Evolutionary conservation across 495 filamentous ascomycete species (phyloP).

Genomic region (Penicillium dipodomyicola): DNA sequence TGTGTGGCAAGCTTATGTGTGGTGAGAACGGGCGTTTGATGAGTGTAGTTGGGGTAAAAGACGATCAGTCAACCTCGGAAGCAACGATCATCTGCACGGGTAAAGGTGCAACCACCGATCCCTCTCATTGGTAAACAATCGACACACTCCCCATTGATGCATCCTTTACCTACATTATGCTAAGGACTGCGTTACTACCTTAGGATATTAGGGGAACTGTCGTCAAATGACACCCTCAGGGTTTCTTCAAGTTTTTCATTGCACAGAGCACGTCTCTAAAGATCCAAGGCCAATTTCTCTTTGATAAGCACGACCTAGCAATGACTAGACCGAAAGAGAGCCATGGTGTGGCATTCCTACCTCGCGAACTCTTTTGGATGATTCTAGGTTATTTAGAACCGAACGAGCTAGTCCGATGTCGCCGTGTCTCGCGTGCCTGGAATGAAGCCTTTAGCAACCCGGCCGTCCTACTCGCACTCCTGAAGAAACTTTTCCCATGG

Average conservation of each 20-base stretch:
- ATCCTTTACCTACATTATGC: background rate
- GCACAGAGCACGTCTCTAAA: background rate
- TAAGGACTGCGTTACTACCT: background rate
- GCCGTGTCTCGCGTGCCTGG: conserved; percentile 56
- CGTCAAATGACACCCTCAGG: background rate
- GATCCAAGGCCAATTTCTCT: background rate
- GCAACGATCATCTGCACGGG: conserved; percentile 4
- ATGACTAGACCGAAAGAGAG: conserved; percentile 8
- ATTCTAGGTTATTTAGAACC: conserved; percentile 45
- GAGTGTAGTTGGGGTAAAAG: conserved; percentile 11
- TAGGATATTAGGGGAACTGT: background rate
- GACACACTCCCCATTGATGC: background rate
- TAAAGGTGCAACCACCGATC: background rate
- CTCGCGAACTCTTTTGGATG: conserved; percentile 46
- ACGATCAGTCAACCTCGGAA: background rate
- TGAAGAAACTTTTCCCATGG: conserved; percentile 53
- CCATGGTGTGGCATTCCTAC: conserved; percentile 34
- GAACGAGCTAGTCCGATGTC: conserved; percentile 51
- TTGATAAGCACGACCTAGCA: background rate
- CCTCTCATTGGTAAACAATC: background rate
- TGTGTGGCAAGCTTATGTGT: conserved; percentile 5
- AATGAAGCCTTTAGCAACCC: conserved; percentile 52
- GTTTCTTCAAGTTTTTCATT: background rate
- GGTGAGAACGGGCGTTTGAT: conserved; percentile 10
- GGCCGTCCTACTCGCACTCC: conserved; percentile 41